These are phyloP conservation scores for Saccharomyces hybrid DNA, from an alignment of 1,139 yeast genomes.

Conservation along the genomic window DNA sequence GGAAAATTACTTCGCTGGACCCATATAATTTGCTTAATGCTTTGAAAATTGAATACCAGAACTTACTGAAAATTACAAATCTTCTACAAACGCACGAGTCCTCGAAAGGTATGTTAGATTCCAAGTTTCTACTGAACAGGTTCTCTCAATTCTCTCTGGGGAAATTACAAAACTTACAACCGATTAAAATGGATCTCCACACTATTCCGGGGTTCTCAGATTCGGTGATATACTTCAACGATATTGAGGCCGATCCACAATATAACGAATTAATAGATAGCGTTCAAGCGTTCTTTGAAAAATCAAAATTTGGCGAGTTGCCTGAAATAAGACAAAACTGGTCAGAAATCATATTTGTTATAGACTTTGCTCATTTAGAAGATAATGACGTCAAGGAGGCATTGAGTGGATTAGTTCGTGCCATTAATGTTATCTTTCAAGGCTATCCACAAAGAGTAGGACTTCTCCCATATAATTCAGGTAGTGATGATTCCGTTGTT, in stretches of 20 bases:
- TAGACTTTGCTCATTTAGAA: constrained; percentile 51
- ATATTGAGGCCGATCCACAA: constrained; percentile 55
- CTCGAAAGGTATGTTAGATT: neutral
- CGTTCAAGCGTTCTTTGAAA: constrained; percentile 37
- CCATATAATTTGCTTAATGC: constrained; percentile 17
- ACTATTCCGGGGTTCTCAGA: constrained; percentile 26
- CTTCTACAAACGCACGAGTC: constrained; percentile 5
- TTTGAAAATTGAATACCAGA: constrained; percentile 16
- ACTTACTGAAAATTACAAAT: constrained; percentile 5
- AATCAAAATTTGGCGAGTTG: constrained; percentile 47
- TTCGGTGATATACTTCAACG: constrained; percentile 64
- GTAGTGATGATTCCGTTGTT: constrained; percentile 23
- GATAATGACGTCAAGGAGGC: constrained; percentile 42
- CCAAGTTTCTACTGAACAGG: constrained; percentile 14
- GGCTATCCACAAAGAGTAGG: constrained; percentile 79
- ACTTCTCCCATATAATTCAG: constrained; percentile 48
- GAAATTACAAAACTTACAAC: constrained; percentile 24
- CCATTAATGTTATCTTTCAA: constrained; percentile 41
- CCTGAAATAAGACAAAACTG: constrained; percentile 69
- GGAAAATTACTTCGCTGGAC: constrained; percentile 21
- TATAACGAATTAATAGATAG: constrained; percentile 45
- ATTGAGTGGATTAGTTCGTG: constrained; percentile 43
- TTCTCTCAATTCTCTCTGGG: constrained; percentile 19
- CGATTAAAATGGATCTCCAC: constrained; percentile 29
- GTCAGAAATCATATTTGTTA: constrained; percentile 63